phyloP scores from a whole-genome alignment of 495 filamentous ascomycete genomes.

The Xylaria sp. region DNA sequence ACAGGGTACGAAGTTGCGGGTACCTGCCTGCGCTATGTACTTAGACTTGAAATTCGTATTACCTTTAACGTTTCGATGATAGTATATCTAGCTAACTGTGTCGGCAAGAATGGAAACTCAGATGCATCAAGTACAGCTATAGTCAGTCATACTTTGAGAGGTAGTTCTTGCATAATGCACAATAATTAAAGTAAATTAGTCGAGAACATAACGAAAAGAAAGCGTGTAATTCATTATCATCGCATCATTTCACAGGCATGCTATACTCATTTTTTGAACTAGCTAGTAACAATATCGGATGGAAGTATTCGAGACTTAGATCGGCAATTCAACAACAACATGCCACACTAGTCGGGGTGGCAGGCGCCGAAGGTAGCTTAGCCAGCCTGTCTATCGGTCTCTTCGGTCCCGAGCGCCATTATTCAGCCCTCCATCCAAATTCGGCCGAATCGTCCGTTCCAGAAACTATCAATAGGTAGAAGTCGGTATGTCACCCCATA shows the following conservation, averaged over 20 bases:
- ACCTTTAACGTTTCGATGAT: not conserved
- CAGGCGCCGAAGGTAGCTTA: too few relatives aligned
- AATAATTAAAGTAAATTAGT: too few relatives aligned
- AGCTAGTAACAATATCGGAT: not conserved
- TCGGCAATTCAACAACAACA: not conserved
- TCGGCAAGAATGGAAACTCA: too few relatives aligned
- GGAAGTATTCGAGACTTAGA: not conserved
- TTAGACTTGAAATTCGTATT: not conserved
- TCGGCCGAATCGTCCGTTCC: slow-evolving; percentile 2
- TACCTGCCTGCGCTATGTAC: not conserved
- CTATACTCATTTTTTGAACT: not conserved
- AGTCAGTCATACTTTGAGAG: too few relatives aligned
- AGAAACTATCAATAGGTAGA: not conserved
- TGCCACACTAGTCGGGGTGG: not conserved
- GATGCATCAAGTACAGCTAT: too few relatives aligned
- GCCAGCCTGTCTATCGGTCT: too few relatives aligned
- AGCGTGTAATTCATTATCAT: not conserved
- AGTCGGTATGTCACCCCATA: not conserved
- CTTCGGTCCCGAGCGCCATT: slow-evolving; percentile 9
- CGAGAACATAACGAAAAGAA: not conserved
- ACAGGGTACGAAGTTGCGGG: not conserved
- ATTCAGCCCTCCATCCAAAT: not conserved
- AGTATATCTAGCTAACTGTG: not conserved
- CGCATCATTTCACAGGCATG: too few relatives aligned
- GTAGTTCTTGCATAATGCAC: too few relatives aligned